These are phyloP conservation scores for Toxicodendron radicans DNA, from an alignment of 345 rosid genomes.

Conservation along the genomic window DNA sequence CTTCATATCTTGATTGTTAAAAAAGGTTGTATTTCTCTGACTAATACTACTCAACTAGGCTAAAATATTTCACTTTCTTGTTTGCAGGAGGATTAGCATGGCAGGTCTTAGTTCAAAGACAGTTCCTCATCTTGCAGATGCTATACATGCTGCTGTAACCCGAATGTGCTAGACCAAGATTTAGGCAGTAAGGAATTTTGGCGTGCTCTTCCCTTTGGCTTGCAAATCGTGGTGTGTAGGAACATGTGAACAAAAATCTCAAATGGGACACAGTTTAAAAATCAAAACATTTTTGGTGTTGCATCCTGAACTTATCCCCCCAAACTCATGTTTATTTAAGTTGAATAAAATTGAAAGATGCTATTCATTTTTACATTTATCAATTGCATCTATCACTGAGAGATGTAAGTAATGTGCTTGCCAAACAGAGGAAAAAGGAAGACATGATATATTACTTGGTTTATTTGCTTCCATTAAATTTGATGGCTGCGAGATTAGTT, in stretches of 20 bases:
- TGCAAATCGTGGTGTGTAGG: background rate
- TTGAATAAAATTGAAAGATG: background rate
- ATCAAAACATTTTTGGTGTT: background rate
- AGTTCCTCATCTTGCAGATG: constrained; percentile 64
- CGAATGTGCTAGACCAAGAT: constrained; percentile 20
- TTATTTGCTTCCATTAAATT: background rate
- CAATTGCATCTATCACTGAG: background rate
- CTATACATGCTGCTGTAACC: constrained; percentile 71
- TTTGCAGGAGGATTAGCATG: constrained; percentile 82
- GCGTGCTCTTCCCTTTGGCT: background rate
- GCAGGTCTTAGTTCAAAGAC: constrained; percentile 69
- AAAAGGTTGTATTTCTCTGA: background rate
- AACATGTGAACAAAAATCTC: background rate
- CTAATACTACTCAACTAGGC: background rate
- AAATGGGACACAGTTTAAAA: background rate
- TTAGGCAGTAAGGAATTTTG: background rate
- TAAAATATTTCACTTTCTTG: background rate
- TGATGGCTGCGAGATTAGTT: background rate
- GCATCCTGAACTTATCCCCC: background rate
- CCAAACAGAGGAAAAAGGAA: background rate
- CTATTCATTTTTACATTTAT: background rate
- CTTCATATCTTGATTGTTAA: no score
- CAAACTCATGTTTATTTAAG: background rate
- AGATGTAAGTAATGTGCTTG: background rate
- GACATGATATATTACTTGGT: no score